Conservation (phyloP, 352 stramenopile genomes). For the Peronospora farinosa region DNA sequence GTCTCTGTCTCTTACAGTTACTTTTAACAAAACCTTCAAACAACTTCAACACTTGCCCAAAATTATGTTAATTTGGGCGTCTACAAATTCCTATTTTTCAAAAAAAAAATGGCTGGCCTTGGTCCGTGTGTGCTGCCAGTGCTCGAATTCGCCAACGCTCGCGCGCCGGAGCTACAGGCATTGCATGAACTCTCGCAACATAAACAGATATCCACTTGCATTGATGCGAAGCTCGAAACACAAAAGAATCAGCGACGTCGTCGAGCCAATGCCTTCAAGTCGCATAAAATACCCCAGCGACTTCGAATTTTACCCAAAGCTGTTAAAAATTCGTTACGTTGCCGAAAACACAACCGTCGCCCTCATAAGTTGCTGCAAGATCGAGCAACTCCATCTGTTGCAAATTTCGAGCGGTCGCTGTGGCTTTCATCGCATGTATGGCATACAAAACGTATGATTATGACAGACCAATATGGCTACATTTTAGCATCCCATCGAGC, state of each 20-base stretch:
- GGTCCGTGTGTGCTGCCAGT: conserved; percentile 67
- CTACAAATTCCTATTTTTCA: neutral
- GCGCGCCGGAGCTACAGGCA: conserved; percentile 66
- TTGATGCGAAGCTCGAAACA: conserved; percentile 41
- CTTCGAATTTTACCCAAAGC: conserved; percentile 27
- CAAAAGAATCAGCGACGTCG: conserved; percentile 64
- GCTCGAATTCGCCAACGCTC: conserved; percentile 67
- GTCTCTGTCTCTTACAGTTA: too few relatives aligned
- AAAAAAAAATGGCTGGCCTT: conserved; percentile 29
- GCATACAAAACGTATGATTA: conserved; percentile 75
- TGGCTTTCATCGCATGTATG: conserved; percentile 68
- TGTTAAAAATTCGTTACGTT: conserved; percentile 18
- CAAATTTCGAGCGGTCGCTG: conserved; percentile 15
- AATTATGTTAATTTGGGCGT: neutral
- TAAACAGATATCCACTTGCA: conserved; percentile 8
- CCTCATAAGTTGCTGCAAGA: conserved; percentile 39
- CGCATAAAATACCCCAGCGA: conserved; percentile 53
- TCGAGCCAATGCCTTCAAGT: conserved; percentile 76
- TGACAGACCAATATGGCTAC: conserved; percentile 47
- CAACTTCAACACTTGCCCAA: neutral
- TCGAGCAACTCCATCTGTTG: neutral
- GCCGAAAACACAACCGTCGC: conserved; percentile 56
- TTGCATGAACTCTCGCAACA: conserved; percentile 56
- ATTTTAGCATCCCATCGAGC: conserved; percentile 37
- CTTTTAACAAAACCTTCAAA: too few relatives aligned